These are phyloP conservation scores for Colletotrichum trifolii DNA, from an alignment of 2,329 filamentous ascomycete species.

Conservation along the genomic window DNA sequence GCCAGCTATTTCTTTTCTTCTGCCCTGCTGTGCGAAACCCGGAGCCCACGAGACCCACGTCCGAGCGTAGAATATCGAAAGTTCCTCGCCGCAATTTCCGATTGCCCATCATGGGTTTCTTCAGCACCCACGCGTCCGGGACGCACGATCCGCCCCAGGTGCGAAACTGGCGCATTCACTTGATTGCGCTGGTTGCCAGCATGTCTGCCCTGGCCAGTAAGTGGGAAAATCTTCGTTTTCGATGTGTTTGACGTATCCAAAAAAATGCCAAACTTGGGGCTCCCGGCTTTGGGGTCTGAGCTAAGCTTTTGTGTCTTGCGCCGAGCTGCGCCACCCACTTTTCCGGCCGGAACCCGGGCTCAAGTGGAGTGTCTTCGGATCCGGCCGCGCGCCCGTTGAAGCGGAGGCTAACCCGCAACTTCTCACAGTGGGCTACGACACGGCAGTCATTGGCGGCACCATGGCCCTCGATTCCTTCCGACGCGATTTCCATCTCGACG, in stretches of 20 bases:
- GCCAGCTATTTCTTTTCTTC: background rate
- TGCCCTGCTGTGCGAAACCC: background rate
- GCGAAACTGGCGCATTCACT: conserved; percentile 43
- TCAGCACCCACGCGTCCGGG: conserved; percentile 43
- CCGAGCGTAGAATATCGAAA: no score
- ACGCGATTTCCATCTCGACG: conserved; percentile 47
- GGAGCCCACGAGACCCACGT: background rate
- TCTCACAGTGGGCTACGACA: conserved; percentile 49
- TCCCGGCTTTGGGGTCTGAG: background rate
- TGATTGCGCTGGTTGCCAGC: conserved; percentile 42
- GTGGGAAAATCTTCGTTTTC: conserved; percentile 1
- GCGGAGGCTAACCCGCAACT: background rate
- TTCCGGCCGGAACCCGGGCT: background rate
- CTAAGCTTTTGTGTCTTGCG: background rate
- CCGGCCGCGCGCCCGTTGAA: background rate
- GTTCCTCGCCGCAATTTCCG: no score
- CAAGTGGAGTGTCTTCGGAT: background rate
- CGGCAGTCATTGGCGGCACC: conserved; percentile 52
- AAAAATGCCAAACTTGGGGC: background rate
- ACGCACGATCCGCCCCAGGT: conserved; percentile 41
- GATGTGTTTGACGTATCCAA: background rate
- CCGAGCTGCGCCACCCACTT: background rate
- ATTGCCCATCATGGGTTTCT: conserved; percentile 38
- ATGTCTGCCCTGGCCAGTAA: conserved; percentile 43
- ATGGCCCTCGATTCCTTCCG: conserved; percentile 52